A percentile compares a stretch with the other conserved stretches of the same genome.
These are phyloP conservation scores for Globisporangium sylvaticum DNA, from an alignment of 352 stramenopile genomes.

Conservation along the genomic window DNA sequence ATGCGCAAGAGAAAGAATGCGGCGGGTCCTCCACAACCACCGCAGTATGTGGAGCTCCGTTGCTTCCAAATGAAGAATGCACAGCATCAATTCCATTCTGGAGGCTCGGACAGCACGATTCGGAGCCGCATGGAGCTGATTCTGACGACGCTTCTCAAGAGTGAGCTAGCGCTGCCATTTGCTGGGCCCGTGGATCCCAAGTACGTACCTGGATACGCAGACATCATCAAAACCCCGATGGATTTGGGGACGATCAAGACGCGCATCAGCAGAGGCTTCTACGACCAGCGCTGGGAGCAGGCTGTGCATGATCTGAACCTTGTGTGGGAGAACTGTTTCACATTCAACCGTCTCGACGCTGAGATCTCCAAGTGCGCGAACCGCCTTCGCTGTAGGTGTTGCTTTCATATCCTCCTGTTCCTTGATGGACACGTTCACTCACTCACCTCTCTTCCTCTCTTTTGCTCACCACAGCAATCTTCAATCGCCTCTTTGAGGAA, in stretches of 20 bases:
- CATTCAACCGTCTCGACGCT: conserved; percentile 73
- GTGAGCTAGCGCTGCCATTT: conserved; percentile 68
- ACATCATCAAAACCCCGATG: conserved; percentile 83
- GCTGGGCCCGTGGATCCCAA: conserved; percentile 59
- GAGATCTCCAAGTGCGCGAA: conserved; percentile 81
- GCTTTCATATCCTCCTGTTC: not conserved
- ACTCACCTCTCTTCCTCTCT: not conserved
- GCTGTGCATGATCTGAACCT: conserved; percentile 65
- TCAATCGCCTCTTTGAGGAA: conserved; percentile 72
- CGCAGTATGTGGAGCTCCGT: conserved; percentile 44
- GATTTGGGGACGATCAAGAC: conserved; percentile 89
- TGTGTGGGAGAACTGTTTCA: conserved; percentile 85
- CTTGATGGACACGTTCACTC: too few species aligned
- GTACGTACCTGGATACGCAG: conserved; percentile 64
- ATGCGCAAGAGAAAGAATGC: conserved; percentile 41
- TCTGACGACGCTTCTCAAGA: conserved; percentile 53
- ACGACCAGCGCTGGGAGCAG: conserved; percentile 52
- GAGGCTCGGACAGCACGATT: conserved; percentile 44
- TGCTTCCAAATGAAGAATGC: conserved; percentile 49
- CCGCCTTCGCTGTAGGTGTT: conserved; percentile 67
- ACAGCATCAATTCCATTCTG: conserved; percentile 21
- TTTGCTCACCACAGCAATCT: conserved; percentile 46
- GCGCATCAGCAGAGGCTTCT: conserved; percentile 62
- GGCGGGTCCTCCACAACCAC: conserved; percentile 2
- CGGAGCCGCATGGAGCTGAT: conserved; percentile 56